These are phyloP conservation scores for Infundibulicybe gibba DNA, from an alignment of 768 basidiomycete species.

Conservation along the genomic window DNA sequence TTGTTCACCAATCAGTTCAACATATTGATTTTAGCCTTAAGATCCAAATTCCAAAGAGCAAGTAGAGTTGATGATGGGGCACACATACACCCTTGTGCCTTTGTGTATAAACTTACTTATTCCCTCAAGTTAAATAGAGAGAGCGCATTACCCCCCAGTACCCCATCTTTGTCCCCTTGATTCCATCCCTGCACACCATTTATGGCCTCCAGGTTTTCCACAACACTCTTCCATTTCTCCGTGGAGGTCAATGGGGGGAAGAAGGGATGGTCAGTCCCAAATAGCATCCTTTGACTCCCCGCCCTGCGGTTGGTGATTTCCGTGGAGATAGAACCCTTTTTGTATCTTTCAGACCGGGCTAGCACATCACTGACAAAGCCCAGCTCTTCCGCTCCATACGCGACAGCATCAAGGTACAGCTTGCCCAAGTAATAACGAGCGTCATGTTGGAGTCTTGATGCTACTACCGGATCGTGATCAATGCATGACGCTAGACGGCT, in stretches of 20 bases:
- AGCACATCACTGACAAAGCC: constrained; percentile 73
- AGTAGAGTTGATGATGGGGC: constrained; percentile 5
- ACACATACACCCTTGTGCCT: neutral
- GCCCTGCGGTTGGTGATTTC: constrained; percentile 29
- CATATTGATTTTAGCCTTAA: constrained; percentile 98
- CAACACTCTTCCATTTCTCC: constrained; percentile 81
- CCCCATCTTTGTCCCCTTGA: constrained; percentile 55
- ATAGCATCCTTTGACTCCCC: constrained; percentile 64
- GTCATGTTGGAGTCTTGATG: constrained; percentile 72
- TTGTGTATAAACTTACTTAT: constrained; percentile 15
- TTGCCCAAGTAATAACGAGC: constrained; percentile 80
- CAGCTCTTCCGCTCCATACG: constrained; percentile 84
- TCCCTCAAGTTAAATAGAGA: constrained; percentile 54
- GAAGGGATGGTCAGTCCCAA: constrained; percentile 90
- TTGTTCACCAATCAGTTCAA: constrained; percentile 86
- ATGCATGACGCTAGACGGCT: constrained; percentile 85
- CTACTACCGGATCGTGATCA: constrained; percentile 78
- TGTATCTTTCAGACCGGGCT: constrained; percentile 53
- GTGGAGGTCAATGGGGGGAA: constrained; percentile 73
- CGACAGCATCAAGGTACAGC: constrained; percentile 84
- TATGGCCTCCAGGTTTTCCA: constrained; percentile 83
- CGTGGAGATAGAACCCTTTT: constrained; percentile 25
- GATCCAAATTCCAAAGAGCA: constrained; percentile 64
- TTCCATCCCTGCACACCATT: constrained; percentile 59
- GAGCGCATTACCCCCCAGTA: constrained; percentile 72